Conservation (phyloP, 75 land plant genomes). For the Chamaecyparis obtusa region DNA sequence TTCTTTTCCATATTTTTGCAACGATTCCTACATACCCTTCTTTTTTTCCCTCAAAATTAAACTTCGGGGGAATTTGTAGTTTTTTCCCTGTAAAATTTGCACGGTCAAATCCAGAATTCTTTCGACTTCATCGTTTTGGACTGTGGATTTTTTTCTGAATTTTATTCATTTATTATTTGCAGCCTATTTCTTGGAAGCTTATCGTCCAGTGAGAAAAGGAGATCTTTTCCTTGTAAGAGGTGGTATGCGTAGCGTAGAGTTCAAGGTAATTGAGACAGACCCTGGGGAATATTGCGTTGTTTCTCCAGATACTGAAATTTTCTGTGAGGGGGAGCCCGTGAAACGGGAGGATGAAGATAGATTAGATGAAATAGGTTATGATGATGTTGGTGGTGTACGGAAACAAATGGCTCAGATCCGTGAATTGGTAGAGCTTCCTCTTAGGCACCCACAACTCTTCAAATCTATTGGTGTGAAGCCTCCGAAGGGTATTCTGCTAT, state of each 20-base stretch:
- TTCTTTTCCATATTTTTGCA: not conserved
- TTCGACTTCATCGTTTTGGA: no score
- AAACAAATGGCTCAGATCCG: conserved; percentile 91
- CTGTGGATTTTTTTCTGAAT: no score
- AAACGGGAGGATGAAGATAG: conserved; percentile 77
- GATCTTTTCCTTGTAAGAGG: conserved; percentile 84
- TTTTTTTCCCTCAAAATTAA: no score
- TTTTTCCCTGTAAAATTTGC: no score
- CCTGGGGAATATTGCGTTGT: conserved; percentile 84
- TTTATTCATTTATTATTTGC: conserved; percentile 6
- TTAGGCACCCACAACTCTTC: conserved; percentile 82
- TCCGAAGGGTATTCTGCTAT: conserved; percentile 80
- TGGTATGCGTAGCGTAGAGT: conserved; percentile 87
- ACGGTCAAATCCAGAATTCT: no score
- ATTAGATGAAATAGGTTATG: conserved; percentile 82
- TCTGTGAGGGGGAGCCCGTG: conserved; percentile 82
- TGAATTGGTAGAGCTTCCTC: conserved; percentile 81
- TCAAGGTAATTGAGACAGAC: conserved; percentile 79
- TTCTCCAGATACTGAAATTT: conserved; percentile 85
- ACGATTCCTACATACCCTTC: not conserved
- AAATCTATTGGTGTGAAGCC: conserved; percentile 89
- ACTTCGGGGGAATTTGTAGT: no score
- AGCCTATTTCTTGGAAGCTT: conserved; percentile 81
- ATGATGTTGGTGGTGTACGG: conserved; percentile 92
- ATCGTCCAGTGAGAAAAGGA: conserved; percentile 81